A percentile compares a stretch with the other conserved stretches of the same genome.
Evolutionary conservation across 495 filamentous ascomycete species (phyloP).

Genomic region (Neurospora sp.): DNA sequence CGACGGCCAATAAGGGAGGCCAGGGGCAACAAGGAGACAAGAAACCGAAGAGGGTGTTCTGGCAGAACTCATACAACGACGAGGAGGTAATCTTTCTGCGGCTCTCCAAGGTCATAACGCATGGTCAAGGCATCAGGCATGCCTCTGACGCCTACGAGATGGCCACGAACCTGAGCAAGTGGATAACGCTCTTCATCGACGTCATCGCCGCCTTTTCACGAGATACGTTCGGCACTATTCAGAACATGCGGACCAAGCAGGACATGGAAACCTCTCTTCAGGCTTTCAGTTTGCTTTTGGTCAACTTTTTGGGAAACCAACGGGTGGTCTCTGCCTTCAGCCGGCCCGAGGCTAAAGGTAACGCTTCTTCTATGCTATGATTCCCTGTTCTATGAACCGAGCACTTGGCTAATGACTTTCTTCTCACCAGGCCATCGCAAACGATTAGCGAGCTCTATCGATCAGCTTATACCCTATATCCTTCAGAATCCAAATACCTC

Average conservation of each 20-base stretch:
- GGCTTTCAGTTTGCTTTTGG: constrained; percentile 43
- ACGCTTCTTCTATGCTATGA: constrained; percentile 7
- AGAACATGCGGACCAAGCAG: constrained; percentile 28
- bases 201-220: constrained; percentile 30
- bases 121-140: constrained; percentile 27
- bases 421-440: constrained; percentile 29
- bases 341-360: constrained; percentile 35
- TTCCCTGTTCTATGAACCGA: not conserved
- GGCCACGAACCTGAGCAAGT: constrained; percentile 25
- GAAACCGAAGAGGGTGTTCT: constrained; percentile 22
- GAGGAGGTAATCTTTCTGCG: constrained; percentile 46
- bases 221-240: constrained; percentile 29
- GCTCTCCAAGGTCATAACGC: constrained; percentile 34
- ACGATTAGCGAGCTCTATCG: constrained; percentile 37
- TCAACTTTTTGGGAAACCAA: constrained; percentile 40
- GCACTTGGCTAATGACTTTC: constrained; percentile 6
- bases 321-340: constrained; percentile 35
- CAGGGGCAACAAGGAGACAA: constrained; percentile 7
- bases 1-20: constrained; percentile 4
- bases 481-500: constrained; percentile 32
- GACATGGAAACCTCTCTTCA: constrained; percentile 42
- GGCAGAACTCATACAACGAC: constrained; percentile 35
- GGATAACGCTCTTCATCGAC: constrained; percentile 36
- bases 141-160: constrained; percentile 26
- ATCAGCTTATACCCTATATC: constrained; percentile 43